Base-by-base conservation (phyloP, 129 eudicot species). In the Lactuca saligna region DNA sequence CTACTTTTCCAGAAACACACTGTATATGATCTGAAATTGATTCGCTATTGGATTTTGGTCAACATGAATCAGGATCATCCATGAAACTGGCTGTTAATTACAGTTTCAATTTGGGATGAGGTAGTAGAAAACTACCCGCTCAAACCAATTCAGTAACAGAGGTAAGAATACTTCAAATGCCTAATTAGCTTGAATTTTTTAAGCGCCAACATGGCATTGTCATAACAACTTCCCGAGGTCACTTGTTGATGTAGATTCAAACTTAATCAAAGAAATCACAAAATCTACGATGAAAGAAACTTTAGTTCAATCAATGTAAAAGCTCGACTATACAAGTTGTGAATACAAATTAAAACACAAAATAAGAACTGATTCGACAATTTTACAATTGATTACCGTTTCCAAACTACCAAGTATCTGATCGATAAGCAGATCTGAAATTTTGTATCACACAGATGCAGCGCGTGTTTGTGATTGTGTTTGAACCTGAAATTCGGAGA, bases 381-480 rank as follows among this genome's bases (percentile, higher is more conserved):
- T 17, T 57, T 75, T 8, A 57, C 13, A 66, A 41, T 54, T 11
- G 48, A 55, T 17, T 12, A 65, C 39, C n/a, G 41, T 31, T 63
- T 63, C 54, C 48, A 14, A 31, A 48, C 59, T 10, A 29, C 61
- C 32, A 75, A 54, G 68, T 6, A 75, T 59, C 31, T 31, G 66
- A 60, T 51, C 61, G 55, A 4, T 68, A 12, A 68, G 32, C 74
- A 69, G 80, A 76, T 76, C 80, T 68, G 80, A 61, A 58, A 59
- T 33, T 39, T 29, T 3, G 65, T 31, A 73, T 44, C 32, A 44
- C 16, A 44, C 32, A 32, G 63, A 73, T 63, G 57, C n/a, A 56
- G 41, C 35, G 37, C 34, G 53, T 41, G 58, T 0, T 25, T 48
- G 57, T 31, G 37, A 20, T 63, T 56, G 31, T 39, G 41, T 16